Evolutionary conservation across 2,329 filamentous ascomycete species (phyloP), one percentile per base, ranked within the genome.

Genomic region (Aspergillus vadensis): DNA sequence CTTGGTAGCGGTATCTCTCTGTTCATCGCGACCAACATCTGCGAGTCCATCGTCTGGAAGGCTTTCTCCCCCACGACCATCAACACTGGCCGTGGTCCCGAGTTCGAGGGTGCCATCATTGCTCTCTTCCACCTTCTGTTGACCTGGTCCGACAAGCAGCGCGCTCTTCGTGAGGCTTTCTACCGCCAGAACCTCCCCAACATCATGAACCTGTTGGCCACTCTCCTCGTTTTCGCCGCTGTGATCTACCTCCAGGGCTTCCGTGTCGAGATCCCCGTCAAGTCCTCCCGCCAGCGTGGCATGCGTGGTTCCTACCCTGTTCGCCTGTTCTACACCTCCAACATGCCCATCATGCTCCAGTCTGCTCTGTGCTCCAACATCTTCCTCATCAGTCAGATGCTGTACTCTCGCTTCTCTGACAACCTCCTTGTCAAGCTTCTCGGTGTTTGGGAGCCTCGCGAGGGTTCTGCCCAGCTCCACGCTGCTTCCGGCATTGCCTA

Each of bases 331-430:
- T 99, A 99, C 85, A 99, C 95, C 77, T 97, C 93, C 79, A 99
- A 99, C 90, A 99, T 99, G 96, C 95, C 95, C 76, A 99, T 99
- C 82, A 99, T 99, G 95, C 86, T 99, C 79, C 96, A 99, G 85
- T 98, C 94, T 51, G 95, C 95, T 70, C 88, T 99, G 70, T 97
- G 92, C 69, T 97, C 94, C 85, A 99, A 99, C 86, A 88, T 99
- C 81, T 99, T 99, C 88, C 85, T 99, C 67, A 92, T 99, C 83
- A 95, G 91, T 77, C 95, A 99, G 85, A 98, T 98, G 93, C 88
- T 99, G 69, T 98, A 96, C 88, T 96, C 91, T 65, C 93, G 94
- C 79, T 98, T 99, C 86, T 95, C 92, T 50, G 95, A 99, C 83
- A 99, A 99, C 86, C 89, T 99, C 65, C 88, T 99, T 61, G 95